These are phyloP conservation scores for Crithidia bombi DNA, from an alignment of 208 protist species.

Conservation along the genomic window DNA sequence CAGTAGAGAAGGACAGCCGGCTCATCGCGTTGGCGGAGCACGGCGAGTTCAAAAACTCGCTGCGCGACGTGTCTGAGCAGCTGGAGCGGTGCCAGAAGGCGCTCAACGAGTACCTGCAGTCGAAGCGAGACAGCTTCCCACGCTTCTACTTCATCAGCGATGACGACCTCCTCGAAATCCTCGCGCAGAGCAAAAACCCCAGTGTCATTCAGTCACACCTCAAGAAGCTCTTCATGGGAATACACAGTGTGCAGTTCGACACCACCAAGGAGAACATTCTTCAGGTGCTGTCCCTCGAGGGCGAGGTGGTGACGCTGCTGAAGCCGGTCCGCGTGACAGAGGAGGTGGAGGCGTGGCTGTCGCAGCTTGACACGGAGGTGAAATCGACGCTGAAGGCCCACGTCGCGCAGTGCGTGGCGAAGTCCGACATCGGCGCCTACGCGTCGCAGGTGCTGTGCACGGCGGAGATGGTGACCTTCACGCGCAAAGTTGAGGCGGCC, in stretches of 20 bases:
- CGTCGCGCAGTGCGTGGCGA: slow-evolving; percentile 82
- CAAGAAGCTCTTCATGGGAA: slow-evolving; percentile 98
- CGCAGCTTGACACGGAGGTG: slow-evolving; percentile 93
- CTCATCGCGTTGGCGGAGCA: slow-evolving; percentile 89
- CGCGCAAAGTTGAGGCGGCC: slow-evolving; percentile 87
- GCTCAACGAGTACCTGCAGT: slow-evolving; percentile 97
- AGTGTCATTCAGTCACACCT: slow-evolving; percentile 97
- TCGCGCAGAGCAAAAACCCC: slow-evolving; percentile 95
- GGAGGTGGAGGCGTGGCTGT: slow-evolving; percentile 96
- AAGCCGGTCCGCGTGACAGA: slow-evolving; percentile 93
- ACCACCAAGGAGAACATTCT: slow-evolving; percentile 87
- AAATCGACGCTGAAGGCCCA: slow-evolving; percentile 90
- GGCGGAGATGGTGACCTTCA: slow-evolving; percentile 95
- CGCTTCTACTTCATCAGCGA: slow-evolving; percentile 99
- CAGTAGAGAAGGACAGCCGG: slow-evolving; percentile 77
- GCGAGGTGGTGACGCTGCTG: slow-evolving; percentile 93
- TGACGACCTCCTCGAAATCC: slow-evolving; percentile 98
- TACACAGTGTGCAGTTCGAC: slow-evolving; percentile 95
- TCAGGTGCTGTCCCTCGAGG: slow-evolving; percentile 91
- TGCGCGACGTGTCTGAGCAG: slow-evolving; percentile 94
- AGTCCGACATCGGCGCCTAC: slow-evolving; percentile 89
- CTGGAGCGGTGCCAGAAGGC: slow-evolving; percentile 97
- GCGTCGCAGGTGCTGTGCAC: slow-evolving; percentile 96
- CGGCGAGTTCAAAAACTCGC: slow-evolving; percentile 78
- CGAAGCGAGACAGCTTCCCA: slow-evolving; percentile 96